phyloP scores from a whole-genome alignment of 805 yeast species.

The Candida taoyuanica region DNA sequence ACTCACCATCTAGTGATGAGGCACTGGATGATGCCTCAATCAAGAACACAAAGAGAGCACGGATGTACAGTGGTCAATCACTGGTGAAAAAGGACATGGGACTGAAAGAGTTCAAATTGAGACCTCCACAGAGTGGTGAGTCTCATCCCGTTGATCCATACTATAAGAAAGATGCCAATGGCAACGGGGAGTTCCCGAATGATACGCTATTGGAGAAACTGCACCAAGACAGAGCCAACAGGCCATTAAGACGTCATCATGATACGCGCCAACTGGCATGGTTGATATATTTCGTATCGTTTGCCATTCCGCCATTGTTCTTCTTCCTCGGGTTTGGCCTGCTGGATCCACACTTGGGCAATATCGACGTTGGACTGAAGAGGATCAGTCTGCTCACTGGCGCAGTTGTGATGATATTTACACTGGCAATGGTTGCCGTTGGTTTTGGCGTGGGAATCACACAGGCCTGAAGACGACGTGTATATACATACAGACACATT shows the following conservation, averaged over 20 bases:
- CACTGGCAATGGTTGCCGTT: constrained; percentile 38
- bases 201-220: constrained; percentile 19
- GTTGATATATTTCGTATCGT: constrained; percentile 16
- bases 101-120: constrained; percentile 10
- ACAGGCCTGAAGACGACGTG: background rate
- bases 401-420: constrained; percentile 9
- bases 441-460: constrained; percentile 43
- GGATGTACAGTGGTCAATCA: constrained; percentile 5
- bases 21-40: constrained; percentile 10
- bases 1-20: constrained; percentile 12
- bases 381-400: constrained; percentile 23
- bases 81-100: constrained; percentile 8
- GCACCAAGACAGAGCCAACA: constrained; percentile 12
- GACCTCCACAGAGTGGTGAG: constrained; percentile 5
- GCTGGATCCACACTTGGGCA: constrained; percentile 17
- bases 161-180: constrained; percentile 1
- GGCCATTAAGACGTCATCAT: constrained; percentile 6
- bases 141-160: background rate
- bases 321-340: constrained; percentile 27
- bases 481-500: background rate
- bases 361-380: constrained; percentile 10
- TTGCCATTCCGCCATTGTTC: constrained; percentile 26
- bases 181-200: constrained; percentile 3
- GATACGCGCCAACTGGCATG: constrained; percentile 3
- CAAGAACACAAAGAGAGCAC: constrained; percentile 5